A percentile compares a stretch with the other conserved stretches of the same genome.
These are phyloP conservation scores for Aaosphaeria arxii DNA, from an alignment of 2,329 filamentous ascomycete genomes.

Conservation along the genomic window DNA sequence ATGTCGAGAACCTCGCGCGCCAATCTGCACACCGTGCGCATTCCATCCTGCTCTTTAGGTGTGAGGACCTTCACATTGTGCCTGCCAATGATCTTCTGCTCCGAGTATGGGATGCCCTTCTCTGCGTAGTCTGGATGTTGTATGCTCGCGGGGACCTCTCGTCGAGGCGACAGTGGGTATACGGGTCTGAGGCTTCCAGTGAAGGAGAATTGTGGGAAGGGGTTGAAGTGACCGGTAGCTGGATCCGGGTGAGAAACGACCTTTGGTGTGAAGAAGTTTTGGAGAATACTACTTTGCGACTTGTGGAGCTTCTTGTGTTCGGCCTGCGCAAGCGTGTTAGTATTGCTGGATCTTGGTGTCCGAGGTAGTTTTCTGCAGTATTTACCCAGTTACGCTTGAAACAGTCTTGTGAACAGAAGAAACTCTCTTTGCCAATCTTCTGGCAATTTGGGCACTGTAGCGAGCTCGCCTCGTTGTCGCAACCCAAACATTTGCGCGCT, in stretches of 20 bases:
- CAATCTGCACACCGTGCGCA: constrained; percentile 87
- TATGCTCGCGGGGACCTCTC: constrained; percentile 71
- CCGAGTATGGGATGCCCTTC: constrained; percentile 71
- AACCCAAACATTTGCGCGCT: constrained; percentile 77
- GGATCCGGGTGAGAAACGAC: constrained; percentile 87
- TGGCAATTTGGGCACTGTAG: constrained; percentile 95
- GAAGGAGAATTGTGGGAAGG: constrained; percentile 83
- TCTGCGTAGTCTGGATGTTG: constrained; percentile 82
- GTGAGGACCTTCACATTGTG: constrained; percentile 83
- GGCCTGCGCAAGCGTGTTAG: constrained; percentile 51
- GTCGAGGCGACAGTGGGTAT: constrained; percentile 52
- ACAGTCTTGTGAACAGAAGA: constrained; percentile 97
- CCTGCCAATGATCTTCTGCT: constrained; percentile 63
- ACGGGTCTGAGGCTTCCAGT: constrained; percentile 80
- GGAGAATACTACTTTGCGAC: constrained; percentile 71
- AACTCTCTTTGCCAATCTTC: constrained; percentile 86
- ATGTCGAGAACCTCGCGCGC: constrained; percentile 91
- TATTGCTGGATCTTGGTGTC: constrained; percentile 6
- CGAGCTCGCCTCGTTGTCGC: constrained; percentile 78
- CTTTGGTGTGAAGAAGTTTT: constrained; percentile 71
- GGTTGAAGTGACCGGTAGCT: constrained; percentile 88
- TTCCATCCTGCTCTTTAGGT: constrained; percentile 75
- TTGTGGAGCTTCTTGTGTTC: constrained; percentile 85
- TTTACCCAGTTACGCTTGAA: constrained; percentile 98
- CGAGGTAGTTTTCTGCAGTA: constrained; percentile 12